phyloP scores from a whole-genome alignment of 371 early-diverging fungal species.

The Circinella minor region DNA sequence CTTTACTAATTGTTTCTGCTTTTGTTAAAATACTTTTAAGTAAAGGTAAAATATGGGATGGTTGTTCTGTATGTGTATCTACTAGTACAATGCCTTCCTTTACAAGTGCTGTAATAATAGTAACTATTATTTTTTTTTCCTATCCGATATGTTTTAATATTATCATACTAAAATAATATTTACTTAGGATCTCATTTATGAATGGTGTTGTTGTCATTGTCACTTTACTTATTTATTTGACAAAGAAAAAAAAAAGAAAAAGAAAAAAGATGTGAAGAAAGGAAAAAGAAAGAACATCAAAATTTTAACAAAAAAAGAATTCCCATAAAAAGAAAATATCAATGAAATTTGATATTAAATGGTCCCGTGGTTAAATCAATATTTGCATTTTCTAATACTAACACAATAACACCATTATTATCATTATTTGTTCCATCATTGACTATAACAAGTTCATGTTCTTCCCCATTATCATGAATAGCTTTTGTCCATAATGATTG shows the following conservation, averaged over 20 bases:
- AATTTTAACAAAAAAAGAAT: too few relatives aligned
- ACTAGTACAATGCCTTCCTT: background rate
- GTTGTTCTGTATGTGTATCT: background rate
- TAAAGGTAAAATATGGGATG: constrained; percentile 4
- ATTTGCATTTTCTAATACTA: background rate
- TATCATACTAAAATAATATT: too few relatives aligned
- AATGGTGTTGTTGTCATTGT: too few relatives aligned
- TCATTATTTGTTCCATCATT: background rate
- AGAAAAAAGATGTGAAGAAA: too few relatives aligned
- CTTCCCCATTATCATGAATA: background rate
- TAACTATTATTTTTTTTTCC: too few relatives aligned
- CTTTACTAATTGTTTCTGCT: background rate
- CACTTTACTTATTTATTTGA: too few relatives aligned
- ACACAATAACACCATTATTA: background rate
- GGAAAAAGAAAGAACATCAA: too few relatives aligned
- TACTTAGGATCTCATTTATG: too few relatives aligned
- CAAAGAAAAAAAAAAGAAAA: too few relatives aligned
- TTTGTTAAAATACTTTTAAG: constrained; percentile 1
- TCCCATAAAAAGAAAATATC: background rate
- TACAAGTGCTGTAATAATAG: background rate
- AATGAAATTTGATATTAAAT: background rate
- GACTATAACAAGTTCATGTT: background rate
- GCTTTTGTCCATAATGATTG: background rate
- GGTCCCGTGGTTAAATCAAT: background rate
- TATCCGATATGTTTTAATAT: too few relatives aligned